phyloP scores from a whole-genome alignment of 257 asterid species.

The Rehmannia glutinosa region DNA sequence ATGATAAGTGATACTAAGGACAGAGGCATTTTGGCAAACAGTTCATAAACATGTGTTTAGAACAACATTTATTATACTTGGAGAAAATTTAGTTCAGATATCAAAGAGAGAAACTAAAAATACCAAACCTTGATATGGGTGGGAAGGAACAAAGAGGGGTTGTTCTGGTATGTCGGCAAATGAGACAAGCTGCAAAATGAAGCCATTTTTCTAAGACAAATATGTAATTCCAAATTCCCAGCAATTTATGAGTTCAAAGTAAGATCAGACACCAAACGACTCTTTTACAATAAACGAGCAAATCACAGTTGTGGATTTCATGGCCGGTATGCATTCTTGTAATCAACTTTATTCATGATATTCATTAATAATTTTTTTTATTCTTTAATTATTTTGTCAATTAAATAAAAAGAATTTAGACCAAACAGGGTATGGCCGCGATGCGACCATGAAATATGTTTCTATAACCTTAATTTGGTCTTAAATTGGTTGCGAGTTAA shows the following conservation, averaged over 20 bases:
- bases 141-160: constrained; percentile 76
- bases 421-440: too few relatives aligned
- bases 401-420: too few relatives aligned
- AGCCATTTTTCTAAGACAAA: neutral
- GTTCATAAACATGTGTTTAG: too few relatives aligned
- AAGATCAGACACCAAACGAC: neutral
- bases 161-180: constrained; percentile 66
- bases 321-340: too few relatives aligned
- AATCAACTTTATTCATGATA: too few relatives aligned
- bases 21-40: too few relatives aligned
- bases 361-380: neutral
- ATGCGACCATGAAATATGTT: too few relatives aligned
- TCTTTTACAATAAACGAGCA: neutral
- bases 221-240: neutral
- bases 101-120: neutral
- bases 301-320: neutral
- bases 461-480: too few relatives aligned
- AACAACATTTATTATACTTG: neutral
- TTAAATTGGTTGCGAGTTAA: too few relatives aligned
- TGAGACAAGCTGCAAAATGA: constrained; percentile 68
- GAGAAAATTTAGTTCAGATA: neutral
- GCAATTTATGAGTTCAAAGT: neutral
- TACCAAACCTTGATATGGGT: constrained; percentile 55
- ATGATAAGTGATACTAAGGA: too few relatives aligned
- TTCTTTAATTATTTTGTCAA: too few relatives aligned